Percentiles rank a stretch among this genome's conserved stretches.
Evolutionary conservation across 2,329 filamentous ascomycete species (phyloP).

Genomic region (Seiridium unicorne): DNA sequence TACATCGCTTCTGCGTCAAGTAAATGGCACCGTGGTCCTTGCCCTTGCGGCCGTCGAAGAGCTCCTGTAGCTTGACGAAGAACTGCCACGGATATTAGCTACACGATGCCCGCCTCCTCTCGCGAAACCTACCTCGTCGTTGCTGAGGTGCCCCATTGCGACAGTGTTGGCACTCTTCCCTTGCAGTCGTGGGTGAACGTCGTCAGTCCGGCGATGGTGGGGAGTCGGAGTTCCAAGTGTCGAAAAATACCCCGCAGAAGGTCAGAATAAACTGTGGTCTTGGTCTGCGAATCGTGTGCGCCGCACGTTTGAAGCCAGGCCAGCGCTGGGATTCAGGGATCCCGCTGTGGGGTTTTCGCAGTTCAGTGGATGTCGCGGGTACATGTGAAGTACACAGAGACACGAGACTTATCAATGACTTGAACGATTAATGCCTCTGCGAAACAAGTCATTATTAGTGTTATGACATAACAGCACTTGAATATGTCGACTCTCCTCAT

Average conservation of each 20-base stretch:
- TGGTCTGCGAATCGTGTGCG: background rate
- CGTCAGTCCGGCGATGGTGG: background rate
- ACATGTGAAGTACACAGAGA: no score
- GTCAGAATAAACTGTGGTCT: background rate
- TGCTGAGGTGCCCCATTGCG: conserved; percentile 50
- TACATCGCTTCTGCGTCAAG: conserved; percentile 75
- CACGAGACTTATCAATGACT: no score
- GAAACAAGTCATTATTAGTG: no score
- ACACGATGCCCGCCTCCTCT: background rate
- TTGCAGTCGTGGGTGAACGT: background rate
- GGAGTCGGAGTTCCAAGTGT: background rate
- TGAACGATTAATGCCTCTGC: no score
- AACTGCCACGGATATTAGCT: conserved; percentile 50
- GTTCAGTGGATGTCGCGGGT: no score
- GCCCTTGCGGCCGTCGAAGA: conserved; percentile 66
- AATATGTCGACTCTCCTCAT: no score
- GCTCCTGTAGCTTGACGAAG: conserved; percentile 65
- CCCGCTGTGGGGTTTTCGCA: conserved; percentile 13
- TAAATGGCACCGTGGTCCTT: conserved; percentile 73
- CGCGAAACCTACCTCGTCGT: conserved; percentile 53
- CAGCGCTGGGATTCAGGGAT: background rate
- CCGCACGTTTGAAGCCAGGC: background rate
- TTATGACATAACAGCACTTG: no score
- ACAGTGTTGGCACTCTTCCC: background rate
- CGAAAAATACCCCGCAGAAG: conserved; percentile 4